Conservation (phyloP, 805 yeast species). For the Metschnikowia bowlesiae region DNA sequence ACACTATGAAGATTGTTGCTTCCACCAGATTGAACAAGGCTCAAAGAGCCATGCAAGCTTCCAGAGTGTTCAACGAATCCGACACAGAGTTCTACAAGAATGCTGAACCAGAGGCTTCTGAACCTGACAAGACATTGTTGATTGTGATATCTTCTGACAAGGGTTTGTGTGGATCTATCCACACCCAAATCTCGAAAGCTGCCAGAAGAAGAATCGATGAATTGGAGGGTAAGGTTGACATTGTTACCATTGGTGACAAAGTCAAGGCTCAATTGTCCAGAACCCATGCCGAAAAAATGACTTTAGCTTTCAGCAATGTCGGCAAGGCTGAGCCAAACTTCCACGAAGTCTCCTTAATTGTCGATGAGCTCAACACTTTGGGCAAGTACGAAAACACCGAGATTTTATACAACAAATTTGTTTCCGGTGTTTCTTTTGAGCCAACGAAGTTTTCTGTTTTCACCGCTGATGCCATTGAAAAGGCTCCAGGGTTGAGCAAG, state of each 20-base stretch:
- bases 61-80: conserved; percentile 78
- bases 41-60: conserved; percentile 85
- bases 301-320: conserved; percentile 79
- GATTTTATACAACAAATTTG: conserved; percentile 82
- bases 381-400: conserved; percentile 74
- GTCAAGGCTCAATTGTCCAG: conserved; percentile 83
- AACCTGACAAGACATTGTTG: conserved; percentile 63
- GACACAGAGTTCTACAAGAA: conserved; percentile 74
- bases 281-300: conserved; percentile 65
- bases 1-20: conserved; percentile 99
- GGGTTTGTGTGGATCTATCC: conserved; percentile 98
- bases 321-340: conserved; percentile 98
- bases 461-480: conserved; percentile 67
- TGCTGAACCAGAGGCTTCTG: conserved; percentile 69
- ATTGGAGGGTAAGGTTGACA: conserved; percentile 60
- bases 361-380: conserved; percentile 72
- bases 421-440: conserved; percentile 85
- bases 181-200: conserved; percentile 88
- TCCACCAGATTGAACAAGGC: conserved; percentile 95
- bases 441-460: conserved; percentile 67
- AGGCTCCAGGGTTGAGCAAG: conserved; percentile 79
- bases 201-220: conserved; percentile 66
- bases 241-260: conserved; percentile 93
- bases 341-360: conserved; percentile 80
- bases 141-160: conserved; percentile 86